Evolutionary conservation across 371 early-diverging fungal genomes (phyloP), one percentile per base, ranked within the genome.

Genomic region (Apophysomyces trapeziformis): DNA sequence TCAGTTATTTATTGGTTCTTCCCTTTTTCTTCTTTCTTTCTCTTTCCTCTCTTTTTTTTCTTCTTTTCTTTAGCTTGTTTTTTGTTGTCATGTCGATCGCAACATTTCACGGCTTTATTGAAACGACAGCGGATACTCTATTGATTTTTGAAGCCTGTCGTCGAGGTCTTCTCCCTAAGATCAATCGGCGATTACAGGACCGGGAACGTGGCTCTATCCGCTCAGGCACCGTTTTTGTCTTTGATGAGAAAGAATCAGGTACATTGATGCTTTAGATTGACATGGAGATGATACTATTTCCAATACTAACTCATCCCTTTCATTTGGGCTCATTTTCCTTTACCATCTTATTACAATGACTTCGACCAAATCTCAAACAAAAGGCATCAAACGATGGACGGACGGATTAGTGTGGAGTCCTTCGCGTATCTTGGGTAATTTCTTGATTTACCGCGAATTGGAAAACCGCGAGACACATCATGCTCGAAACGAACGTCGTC

Each of bases 371-470:
- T 59, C 43, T 38, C 77, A 68, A 4, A 26, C 32, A 26, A 72
- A 7, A 93, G 92, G 95, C 11, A 79, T 95, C 72, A 91, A 91
- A 64, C 80, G 95, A 44, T 95, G 95, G 95, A 95, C 95, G 1
- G 95, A 95, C 73, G 94, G 95, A 13, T 80, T 87, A 26, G 85
- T 87, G 18, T 94, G 95, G 95, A 90, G 92, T 21, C 93, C 95
- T 7, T 92, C 92, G 37, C 87, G 95, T 36, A 89, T 92, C 2
- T 82, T 89, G 36, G 93, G 92, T 41, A 89, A 89, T 73, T 93
- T 92, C 68, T 69, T 92, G 46, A 86, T 91, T 57, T 92, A 93
- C 71, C 89, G 90, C 50, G 92, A 93, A 67, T 69, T 90, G 4
- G 91, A 90, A 70, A 83, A 84, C 38, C 83, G 87, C 4, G 72